Evolutionary conservation across 2,329 filamentous ascomycete species (phyloP), one percentile per base, ranked within the genome.

Genomic region (Botrytis fabae): DNA sequence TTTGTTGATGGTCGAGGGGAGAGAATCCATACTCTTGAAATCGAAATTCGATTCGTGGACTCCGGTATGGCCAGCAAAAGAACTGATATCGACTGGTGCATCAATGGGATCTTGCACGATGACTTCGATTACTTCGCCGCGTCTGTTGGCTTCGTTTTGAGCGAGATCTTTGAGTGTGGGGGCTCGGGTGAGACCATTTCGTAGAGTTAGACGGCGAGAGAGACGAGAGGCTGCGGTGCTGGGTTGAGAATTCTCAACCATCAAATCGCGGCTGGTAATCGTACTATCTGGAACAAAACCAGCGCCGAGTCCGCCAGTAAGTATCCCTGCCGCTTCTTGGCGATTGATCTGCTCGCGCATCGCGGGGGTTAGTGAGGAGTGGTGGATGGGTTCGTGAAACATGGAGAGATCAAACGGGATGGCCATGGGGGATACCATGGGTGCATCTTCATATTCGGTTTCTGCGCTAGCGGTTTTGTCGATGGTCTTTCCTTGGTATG

Each of bases 101-200:
- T 65, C 63, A 2, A 69, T 68, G 20, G 12, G 51, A 16, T 72
- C 73, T 46, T 84, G 82, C 40, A 89, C 81, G 63, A 91, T 85
- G 3, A 91, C 86, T 77, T 90, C 85, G 73, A 90, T 87, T 2
- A 90, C 85, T 75, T 89, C 83, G 25, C 88, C 88, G n/a, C 85
- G 83, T 73, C 85, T 85, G 77, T 90, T 89, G 1, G 89, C 89
- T 77, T 90, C 87, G 18, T 82, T 84, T 79, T 91, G 89, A 0
- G 85, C 88, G 28, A 87, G 81, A 32, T 84, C 82, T 72, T 82
- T 85, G 71, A 90, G 81, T 0, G 84, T 86, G 68, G 84, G 80
- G 16, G 78, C 76, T 57, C 84, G 82, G 38, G 61, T 61, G 25
- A 79, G 35, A 32, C 74, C 63, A n/a, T 65, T 74, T 61, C 76